Conservation (phyloP, 23 red algal genomes). For the Gracilariopsis chorda region DNA sequence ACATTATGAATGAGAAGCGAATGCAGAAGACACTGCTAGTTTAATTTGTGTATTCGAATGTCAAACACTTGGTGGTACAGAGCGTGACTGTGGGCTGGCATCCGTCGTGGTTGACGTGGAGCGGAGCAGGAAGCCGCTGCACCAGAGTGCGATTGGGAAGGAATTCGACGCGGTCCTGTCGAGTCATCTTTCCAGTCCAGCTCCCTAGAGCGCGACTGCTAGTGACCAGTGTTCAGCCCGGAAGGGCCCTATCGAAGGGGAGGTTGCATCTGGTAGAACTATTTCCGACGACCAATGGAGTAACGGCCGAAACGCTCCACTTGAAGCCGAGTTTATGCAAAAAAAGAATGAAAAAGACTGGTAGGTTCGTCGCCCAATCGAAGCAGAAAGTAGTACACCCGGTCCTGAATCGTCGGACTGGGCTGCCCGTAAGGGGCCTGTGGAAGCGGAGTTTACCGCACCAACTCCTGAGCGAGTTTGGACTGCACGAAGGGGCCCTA, state of each 20-base stretch:
- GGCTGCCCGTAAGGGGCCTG: slow-evolving; percentile 27
- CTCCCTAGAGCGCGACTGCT: slow-evolving; percentile 19
- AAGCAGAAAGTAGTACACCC: neutral
- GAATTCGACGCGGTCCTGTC: slow-evolving; percentile 40
- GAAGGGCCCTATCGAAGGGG: slow-evolving; percentile 54
- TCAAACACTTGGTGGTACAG: too few relatives aligned
- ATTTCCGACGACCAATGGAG: slow-evolving; percentile 42
- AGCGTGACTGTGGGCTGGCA: slow-evolving; percentile 49
- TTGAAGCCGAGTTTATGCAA: slow-evolving; percentile 46
- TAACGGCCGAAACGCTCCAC: slow-evolving; percentile 1
- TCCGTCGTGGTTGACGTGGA: slow-evolving; percentile 22
- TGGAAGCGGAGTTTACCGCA: slow-evolving; percentile 47
- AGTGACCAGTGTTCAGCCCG: too few relatives aligned
- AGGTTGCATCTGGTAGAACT: neutral
- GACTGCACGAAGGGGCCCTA: slow-evolving; percentile 33
- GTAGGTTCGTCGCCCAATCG: slow-evolving; percentile 25
- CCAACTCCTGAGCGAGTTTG: slow-evolving; percentile 24
- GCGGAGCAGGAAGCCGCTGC: slow-evolving; percentile 6
- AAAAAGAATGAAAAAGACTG: slow-evolving; percentile 32
- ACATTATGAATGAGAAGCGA: too few relatives aligned
- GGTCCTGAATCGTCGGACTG: neutral
- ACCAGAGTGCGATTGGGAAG: slow-evolving; percentile 21
- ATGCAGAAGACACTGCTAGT: too few relatives aligned
- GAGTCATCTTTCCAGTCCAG: slow-evolving; percentile 8
- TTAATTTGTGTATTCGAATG: too few relatives aligned